Conservation (phyloP, 176 grass and related monocot genomes). For the Eleusine indica region DNA sequence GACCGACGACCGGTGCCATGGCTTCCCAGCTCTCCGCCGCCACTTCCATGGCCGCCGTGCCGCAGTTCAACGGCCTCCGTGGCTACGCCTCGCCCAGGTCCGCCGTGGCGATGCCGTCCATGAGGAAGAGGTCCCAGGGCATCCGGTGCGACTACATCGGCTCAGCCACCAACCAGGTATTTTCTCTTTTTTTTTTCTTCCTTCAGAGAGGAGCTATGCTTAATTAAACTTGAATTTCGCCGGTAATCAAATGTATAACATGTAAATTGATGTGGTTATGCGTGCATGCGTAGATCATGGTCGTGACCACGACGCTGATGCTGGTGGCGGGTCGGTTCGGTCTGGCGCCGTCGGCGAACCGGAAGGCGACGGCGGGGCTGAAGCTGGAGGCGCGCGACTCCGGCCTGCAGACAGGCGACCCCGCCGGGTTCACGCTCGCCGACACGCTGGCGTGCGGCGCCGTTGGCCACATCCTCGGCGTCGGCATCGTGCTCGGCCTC, state of each 20-base stretch:
- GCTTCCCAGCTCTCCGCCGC: conserved; percentile 69
- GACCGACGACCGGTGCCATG: conserved; percentile 44
- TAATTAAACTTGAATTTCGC: background rate
- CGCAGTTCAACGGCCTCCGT: conserved; percentile 65
- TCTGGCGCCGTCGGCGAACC: conserved; percentile 93
- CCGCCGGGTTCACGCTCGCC: conserved; percentile 89
- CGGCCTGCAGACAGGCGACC: conserved; percentile 91
- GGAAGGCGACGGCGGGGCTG: conserved; percentile 88
- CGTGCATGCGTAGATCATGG: conserved; percentile 66
- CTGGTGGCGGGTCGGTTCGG: conserved; percentile 89
- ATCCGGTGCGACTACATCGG: conserved; percentile 94
- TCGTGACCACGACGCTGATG: conserved; percentile 93
- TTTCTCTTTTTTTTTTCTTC: background rate
- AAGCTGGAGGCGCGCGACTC: conserved; percentile 85
- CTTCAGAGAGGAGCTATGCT: background rate
- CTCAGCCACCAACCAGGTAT: conserved; percentile 80
- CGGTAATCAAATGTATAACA: background rate
- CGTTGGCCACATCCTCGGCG: conserved; percentile 88
- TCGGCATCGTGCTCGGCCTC: conserved; percentile 87
- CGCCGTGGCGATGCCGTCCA: conserved; percentile 51
- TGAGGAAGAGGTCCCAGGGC: conserved; percentile 52
- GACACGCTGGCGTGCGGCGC: conserved; percentile 88
- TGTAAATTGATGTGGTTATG: background rate
- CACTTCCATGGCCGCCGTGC: conserved; percentile 56
- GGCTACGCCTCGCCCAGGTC: conserved; percentile 54